Conservation (phyloP, 768 basidiomycete species). For the Calvatia gigantea region DNA sequence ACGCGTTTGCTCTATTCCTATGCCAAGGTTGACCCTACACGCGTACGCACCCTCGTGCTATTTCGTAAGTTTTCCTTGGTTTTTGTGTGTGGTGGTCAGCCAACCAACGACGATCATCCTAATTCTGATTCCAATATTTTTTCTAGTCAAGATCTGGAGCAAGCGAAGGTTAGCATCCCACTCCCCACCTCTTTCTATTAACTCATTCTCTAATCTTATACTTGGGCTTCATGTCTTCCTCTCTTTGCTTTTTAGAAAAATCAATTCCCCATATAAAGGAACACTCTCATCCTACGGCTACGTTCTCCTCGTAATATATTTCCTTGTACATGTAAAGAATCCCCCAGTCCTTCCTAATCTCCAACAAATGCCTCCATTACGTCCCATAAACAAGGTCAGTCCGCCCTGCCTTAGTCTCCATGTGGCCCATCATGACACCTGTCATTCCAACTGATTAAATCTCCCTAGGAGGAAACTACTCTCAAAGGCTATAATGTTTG, state of each 20-base stretch:
- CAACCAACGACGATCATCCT: conserved; percentile 1
- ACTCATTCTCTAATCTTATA: conserved; percentile 8
- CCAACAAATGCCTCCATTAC: conserved; percentile 89
- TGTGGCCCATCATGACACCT: no score
- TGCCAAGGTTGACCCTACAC: conserved; percentile 92
- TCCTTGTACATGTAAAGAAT: conserved; percentile 95
- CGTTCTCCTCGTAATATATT: conserved; percentile 97
- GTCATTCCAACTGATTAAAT: conserved; percentile 12
- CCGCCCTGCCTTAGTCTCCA: background rate
- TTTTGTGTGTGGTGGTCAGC: no score
- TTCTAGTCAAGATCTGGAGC: conserved; percentile 95
- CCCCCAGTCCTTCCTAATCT: conserved; percentile 95
- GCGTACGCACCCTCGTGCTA: conserved; percentile 90
- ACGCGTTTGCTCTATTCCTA: conserved; percentile 95
- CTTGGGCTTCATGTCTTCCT: no score
- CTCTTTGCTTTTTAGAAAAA: conserved; percentile 79
- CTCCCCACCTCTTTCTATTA: background rate
- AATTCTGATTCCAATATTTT: conserved; percentile 14
- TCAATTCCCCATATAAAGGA: conserved; percentile 97
- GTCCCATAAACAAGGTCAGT: conserved; percentile 75
- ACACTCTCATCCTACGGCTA: conserved; percentile 97
- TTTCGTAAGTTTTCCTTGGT: conserved; percentile 86
- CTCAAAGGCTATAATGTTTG: conserved; percentile 81
- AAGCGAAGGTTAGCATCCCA: conserved; percentile 71
- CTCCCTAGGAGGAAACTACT: conserved; percentile 72